These are phyloP conservation scores for Piedraia hortae DNA, from an alignment of 2,329 filamentous ascomycete species.

Conservation along the genomic window DNA sequence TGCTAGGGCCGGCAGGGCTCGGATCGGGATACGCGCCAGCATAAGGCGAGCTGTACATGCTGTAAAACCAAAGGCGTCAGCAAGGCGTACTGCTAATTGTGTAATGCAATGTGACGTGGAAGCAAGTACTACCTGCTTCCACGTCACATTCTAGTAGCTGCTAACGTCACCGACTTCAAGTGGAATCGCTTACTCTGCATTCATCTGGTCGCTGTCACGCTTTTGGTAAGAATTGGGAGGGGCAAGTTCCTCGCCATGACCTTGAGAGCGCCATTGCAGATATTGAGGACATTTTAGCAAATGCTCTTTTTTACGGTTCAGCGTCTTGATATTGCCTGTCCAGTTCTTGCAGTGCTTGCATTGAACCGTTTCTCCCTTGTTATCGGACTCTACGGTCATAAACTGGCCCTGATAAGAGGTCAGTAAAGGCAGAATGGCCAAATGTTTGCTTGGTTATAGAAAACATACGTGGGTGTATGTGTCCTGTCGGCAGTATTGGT, in stretches of 20 bases:
- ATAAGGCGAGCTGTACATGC: conserved; percentile 3
- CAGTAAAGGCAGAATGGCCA: neutral
- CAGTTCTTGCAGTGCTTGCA: conserved; percentile 11
- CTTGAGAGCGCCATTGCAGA: conserved; percentile 8
- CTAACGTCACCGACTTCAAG: too few relatives aligned
- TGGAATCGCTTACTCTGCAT: conserved; percentile 5
- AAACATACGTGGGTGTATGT: conserved; percentile 1
- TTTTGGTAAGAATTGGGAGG: conserved; percentile 11
- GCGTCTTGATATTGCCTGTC: conserved; percentile 10
- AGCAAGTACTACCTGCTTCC: too few relatives aligned
- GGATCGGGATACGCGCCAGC: conserved; percentile 1
- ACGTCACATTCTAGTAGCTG: too few relatives aligned
- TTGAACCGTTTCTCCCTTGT: conserved; percentile 8
- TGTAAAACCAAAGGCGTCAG: conserved; percentile 1
- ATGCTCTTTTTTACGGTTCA: conserved; percentile 12
- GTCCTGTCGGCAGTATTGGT: neutral
- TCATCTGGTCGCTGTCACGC: conserved; percentile 4
- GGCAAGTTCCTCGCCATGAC: conserved; percentile 11
- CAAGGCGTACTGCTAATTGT: neutral
- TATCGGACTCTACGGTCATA: conserved; percentile 3
- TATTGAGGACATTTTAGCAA: conserved; percentile 9
- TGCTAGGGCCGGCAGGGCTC: conserved; percentile 2
- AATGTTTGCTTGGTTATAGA: too few relatives aligned
- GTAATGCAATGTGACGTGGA: too few relatives aligned
- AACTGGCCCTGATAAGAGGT: conserved; percentile 1